These are phyloP conservation scores for Cytospora piceicola DNA, from an alignment of 2,329 filamentous ascomycete species.

Conservation along the genomic window DNA sequence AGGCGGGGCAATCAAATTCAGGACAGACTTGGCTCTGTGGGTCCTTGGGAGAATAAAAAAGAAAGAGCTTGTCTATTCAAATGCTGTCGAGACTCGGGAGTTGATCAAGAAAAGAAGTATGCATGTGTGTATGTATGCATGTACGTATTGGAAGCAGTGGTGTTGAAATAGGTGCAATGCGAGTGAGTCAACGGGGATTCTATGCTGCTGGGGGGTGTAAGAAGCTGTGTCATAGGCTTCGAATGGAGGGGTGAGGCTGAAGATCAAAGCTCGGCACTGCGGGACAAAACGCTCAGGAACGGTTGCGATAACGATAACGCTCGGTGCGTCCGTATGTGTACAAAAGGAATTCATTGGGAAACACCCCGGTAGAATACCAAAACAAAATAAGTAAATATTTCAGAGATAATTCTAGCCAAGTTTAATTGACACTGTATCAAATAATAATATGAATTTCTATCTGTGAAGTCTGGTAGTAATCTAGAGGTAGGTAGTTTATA, in stretches of 20 bases:
- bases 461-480: too few species aligned
- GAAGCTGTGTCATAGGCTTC: background rate
- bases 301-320: background rate
- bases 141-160: background rate
- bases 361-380: background rate
- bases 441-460: too few species aligned
- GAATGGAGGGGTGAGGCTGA: slow-evolving; percentile 2
- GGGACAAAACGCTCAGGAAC: slow-evolving; percentile 1
- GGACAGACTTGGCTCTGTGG: background rate
- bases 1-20: slow-evolving; percentile 23
- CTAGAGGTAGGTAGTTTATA: too few species aligned
- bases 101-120: background rate
- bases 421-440: too few species aligned
- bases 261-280: background rate
- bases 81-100: background rate
- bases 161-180: background rate
- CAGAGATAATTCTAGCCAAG: too few species aligned
- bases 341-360: background rate
- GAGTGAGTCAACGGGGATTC: slow-evolving; percentile 1
- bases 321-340: background rate
- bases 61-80: background rate
- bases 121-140: background rate
- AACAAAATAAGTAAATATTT: too few species aligned
- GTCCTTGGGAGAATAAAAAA: background rate
- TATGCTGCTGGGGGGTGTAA: background rate